These are phyloP conservation scores for Cercophora sp. DNA, from an alignment of 495 filamentous ascomycete species.

Conservation along the genomic window DNA sequence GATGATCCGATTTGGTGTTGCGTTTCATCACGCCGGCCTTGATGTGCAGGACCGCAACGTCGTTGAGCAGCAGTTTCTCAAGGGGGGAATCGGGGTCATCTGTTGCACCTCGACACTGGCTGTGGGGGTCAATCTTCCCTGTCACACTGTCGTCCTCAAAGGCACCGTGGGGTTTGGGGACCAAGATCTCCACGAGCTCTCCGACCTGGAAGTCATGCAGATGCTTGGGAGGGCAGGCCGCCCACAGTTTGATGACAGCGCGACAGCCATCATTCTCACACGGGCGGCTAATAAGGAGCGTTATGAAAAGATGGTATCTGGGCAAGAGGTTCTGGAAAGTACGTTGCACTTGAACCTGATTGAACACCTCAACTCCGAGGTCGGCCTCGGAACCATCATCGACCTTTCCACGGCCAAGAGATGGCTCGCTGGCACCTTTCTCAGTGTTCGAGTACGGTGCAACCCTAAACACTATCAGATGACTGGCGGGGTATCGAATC, in stretches of 20 bases:
- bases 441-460: conserved; percentile 74
- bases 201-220: conserved; percentile 94
- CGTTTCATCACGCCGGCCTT: conserved; percentile 91
- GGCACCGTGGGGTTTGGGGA: conserved; percentile 74
- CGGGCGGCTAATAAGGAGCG: conserved; percentile 59
- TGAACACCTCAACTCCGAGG: conserved; percentile 92
- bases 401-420: conserved; percentile 65
- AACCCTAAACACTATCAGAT: conserved; percentile 80
- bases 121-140: conserved; percentile 90
- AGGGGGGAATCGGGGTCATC: conserved; percentile 77
- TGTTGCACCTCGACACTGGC: conserved; percentile 95
- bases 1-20: conserved; percentile 66
- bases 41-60: conserved; percentile 63
- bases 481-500: conserved; percentile 44
- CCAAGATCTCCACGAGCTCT: conserved; percentile 65
- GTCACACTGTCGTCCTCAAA: conserved; percentile 90
- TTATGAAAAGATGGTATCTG: conserved; percentile 82
- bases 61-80: conserved; percentile 69
- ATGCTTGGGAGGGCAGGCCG: conserved; percentile 94
- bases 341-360: conserved; percentile 82
- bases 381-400: conserved; percentile 76
- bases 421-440: conserved; percentile 85
- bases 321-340: conserved; percentile 82
- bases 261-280: conserved; percentile 84
- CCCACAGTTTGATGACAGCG: conserved; percentile 86